Conservation (phyloP, 2,329 filamentous ascomycete species). For the Dendryphion nanum region DNA sequence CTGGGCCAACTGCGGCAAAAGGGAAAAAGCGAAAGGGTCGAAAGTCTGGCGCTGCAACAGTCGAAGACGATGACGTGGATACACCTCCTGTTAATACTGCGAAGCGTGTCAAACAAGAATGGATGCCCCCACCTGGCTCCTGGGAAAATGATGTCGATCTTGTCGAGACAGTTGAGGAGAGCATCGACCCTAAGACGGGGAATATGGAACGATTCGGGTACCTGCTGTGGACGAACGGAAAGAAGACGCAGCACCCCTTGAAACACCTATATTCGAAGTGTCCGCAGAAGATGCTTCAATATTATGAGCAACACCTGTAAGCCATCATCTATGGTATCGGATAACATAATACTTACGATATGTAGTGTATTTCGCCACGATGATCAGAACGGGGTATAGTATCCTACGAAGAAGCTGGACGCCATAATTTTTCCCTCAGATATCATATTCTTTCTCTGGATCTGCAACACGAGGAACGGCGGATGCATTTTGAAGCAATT, state of each 20-base stretch:
- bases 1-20: background rate
- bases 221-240: conserved; percentile 70
- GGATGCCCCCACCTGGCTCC: conserved; percentile 68
- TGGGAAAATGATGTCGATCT: conserved; percentile 73
- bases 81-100: conserved; percentile 5
- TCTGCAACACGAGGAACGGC: too few species aligned
- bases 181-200: conserved; percentile 36
- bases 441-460: too few species aligned
- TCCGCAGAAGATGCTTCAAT: conserved; percentile 63
- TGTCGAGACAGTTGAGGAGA: conserved; percentile 72
- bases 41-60: conserved; percentile 26
- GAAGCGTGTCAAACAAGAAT: conserved; percentile 47
- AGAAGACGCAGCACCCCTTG: conserved; percentile 72
- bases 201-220: conserved; percentile 63
- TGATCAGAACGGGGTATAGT: too few species aligned
- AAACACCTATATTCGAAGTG: conserved; percentile 70
- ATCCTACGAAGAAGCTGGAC: too few species aligned
- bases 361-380: too few species aligned
- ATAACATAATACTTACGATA: too few species aligned
- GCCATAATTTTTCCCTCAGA: too few species aligned
- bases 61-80: conserved; percentile 14
- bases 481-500: too few species aligned
- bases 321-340: too few species aligned
- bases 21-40: conserved; percentile 49
- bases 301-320: conserved; percentile 53